Percentiles rank a stretch among this genome's conserved stretches.
Conservation (phyloP, 208 protist species). For the Phytomonas sp. region DNA sequence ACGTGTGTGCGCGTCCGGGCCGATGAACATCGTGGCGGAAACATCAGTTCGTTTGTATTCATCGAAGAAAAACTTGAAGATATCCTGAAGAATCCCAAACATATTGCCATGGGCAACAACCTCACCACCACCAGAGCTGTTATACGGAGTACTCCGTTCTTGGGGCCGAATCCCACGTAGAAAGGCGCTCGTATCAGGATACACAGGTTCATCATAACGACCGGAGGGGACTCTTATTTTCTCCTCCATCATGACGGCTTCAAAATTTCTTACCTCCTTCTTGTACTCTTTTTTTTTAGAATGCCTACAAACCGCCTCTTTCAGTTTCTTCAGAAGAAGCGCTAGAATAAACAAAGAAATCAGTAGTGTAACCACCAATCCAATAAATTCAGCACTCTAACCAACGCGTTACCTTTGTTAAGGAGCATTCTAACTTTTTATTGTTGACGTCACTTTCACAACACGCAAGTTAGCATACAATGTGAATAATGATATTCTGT, state of each 20-base stretch:
- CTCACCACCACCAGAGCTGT: constrained; percentile 23
- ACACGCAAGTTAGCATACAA: not conserved
- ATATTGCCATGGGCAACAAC: constrained; percentile 9
- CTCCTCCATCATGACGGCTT: not conserved
- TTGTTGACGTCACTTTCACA: not conserved
- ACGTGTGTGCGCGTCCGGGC: constrained; percentile 42
- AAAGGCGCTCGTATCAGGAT: not conserved
- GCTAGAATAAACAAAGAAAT: not conserved
- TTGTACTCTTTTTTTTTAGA: not conserved
- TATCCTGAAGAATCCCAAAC: constrained; percentile 2
- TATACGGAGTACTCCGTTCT: constrained; percentile 13
- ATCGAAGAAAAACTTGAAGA: constrained; percentile 18
- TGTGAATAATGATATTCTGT: not conserved
- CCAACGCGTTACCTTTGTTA: not conserved
- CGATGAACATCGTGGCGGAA: constrained; percentile 14
- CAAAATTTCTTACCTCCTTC: not conserved
- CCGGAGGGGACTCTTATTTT: not conserved
- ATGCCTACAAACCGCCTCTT: not conserved
- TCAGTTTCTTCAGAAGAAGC: not conserved
- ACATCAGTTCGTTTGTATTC: constrained; percentile 15
- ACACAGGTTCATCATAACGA: not conserved
- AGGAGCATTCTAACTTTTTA: not conserved
- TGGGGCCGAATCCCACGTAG: not conserved
- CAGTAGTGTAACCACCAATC: not conserved
- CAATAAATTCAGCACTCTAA: not conserved